These are phyloP conservation scores for Pseudonitzschia multistriata DNA, from an alignment of 108 stramenopile genomes.

Conservation along the genomic window DNA sequence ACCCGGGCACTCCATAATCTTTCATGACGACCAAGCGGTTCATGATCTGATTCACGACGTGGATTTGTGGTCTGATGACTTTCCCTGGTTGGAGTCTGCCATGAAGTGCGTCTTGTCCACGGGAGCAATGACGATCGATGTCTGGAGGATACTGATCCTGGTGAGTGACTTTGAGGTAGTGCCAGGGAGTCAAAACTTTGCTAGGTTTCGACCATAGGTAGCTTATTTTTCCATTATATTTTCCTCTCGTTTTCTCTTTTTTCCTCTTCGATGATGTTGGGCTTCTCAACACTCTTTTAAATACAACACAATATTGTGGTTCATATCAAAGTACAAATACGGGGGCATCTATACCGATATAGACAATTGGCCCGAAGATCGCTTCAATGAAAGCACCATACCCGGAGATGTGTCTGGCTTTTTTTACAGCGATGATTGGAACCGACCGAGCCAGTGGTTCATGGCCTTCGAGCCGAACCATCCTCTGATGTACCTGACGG, in stretches of 20 bases:
- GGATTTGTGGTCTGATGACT: background rate
- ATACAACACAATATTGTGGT: no score
- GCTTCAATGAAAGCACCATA: slow-evolving; percentile 10
- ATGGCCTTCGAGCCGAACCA: slow-evolving; percentile 26
- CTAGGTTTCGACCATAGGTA: no score
- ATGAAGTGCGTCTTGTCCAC: slow-evolving; percentile 35
- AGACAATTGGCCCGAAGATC: slow-evolving; percentile 1
- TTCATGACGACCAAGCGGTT: slow-evolving; percentile 49
- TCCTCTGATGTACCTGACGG: slow-evolving; percentile 28
- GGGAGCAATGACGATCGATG: slow-evolving; percentile 29
- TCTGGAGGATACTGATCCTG: slow-evolving; percentile 29
- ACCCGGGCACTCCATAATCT: slow-evolving; percentile 38
- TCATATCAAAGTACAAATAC: slow-evolving; percentile 22
- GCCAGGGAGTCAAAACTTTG: no score
- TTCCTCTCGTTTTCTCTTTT: no score
- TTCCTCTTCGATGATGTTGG: no score
- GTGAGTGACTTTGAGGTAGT: no score
- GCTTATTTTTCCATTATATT: no score
- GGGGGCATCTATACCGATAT: slow-evolving; percentile 28
- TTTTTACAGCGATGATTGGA: slow-evolving; percentile 28
- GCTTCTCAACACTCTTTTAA: no score
- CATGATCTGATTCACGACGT: slow-evolving; percentile 7
- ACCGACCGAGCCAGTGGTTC: slow-evolving; percentile 43
- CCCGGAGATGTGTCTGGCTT: slow-evolving; percentile 1
- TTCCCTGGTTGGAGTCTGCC: slow-evolving; percentile 26